These are phyloP conservation scores for Cyphellophora attinorum DNA, from an alignment of 2,329 filamentous ascomycete species.

Conservation along the genomic window DNA sequence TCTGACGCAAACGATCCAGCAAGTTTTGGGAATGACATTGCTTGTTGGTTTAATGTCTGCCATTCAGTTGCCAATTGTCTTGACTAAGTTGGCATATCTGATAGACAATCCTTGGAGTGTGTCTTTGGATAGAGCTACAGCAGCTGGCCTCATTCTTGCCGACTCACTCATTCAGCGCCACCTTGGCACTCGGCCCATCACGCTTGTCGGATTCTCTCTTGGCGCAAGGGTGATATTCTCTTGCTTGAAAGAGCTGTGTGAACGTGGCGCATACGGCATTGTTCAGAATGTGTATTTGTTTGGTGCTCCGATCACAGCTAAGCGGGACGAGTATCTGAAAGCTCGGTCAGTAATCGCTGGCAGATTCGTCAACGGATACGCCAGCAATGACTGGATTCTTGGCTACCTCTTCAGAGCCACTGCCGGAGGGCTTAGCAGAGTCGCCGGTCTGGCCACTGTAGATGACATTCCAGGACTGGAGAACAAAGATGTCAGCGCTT, in stretches of 20 bases:
- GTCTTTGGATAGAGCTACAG: slow-evolving; percentile 81
- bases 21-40: slow-evolving; percentile 84
- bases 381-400: slow-evolving; percentile 93
- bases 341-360: slow-evolving; percentile 77
- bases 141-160: slow-evolving; percentile 82
- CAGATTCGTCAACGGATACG: slow-evolving; percentile 91
- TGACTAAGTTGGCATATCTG: slow-evolving; percentile 89
- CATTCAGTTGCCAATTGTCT: slow-evolving; percentile 78
- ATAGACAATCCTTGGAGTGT: slow-evolving; percentile 99
- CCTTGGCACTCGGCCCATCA: slow-evolving; percentile 81
- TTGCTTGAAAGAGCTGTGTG: slow-evolving; percentile 76
- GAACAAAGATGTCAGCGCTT: slow-evolving; percentile 77
- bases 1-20: slow-evolving; percentile 89
- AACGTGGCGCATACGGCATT: slow-evolving; percentile 72
- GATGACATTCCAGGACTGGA: slow-evolving; percentile 72
- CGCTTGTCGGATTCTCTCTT: slow-evolving; percentile 87
- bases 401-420: slow-evolving; percentile 93
- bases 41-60: slow-evolving; percentile 85
- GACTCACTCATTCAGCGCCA: slow-evolving; percentile 90
- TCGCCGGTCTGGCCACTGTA: slow-evolving; percentile 74
- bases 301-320: slow-evolving; percentile 83
- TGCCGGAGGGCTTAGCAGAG: slow-evolving; percentile 76
- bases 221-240: slow-evolving; percentile 88
- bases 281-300: slow-evolving; percentile 95
- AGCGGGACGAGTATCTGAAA: slow-evolving; percentile 77